Evolutionary conservation across 345 rosid genomes (phyloP).

Genomic region (Camelina neglecta): DNA sequence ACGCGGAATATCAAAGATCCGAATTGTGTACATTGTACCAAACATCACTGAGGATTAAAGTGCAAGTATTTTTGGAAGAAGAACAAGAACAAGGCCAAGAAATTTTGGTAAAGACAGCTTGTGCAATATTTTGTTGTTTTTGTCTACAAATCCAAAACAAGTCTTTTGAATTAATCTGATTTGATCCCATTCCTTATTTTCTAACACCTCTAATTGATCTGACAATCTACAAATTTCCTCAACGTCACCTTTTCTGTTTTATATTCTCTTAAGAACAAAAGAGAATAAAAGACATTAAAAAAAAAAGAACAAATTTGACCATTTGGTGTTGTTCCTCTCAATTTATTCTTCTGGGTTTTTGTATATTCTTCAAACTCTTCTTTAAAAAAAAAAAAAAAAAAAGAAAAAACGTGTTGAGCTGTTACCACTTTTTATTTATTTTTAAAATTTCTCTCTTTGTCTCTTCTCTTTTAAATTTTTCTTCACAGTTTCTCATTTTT

Average conservation of each 20-base stretch:
- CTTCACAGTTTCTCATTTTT: constrained; percentile 16
- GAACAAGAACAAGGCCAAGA: not conserved
- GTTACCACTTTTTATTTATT: constrained; percentile 48
- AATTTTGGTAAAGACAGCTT: constrained; percentile 28
- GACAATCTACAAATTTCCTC: constrained; percentile 4
- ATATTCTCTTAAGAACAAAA: no score
- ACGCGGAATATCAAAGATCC: constrained; percentile 34
- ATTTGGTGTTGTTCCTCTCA: constrained; percentile 29
- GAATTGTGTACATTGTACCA: not conserved
- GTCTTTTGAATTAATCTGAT: not conserved
- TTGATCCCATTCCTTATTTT: not conserved
- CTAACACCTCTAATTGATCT: not conserved
- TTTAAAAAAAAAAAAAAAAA: constrained; percentile 10
- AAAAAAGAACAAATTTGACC: constrained; percentile 20
- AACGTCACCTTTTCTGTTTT: not conserved
- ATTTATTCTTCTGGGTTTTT: not conserved
- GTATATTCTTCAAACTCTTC: constrained; percentile 7
- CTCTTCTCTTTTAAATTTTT: constrained; percentile 17
- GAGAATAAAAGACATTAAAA: no score
- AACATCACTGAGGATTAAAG: not conserved
- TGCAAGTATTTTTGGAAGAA: not conserved
- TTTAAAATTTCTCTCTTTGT: constrained; percentile 6
- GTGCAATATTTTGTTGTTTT: not conserved
- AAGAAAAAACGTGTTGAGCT: constrained; percentile 72
- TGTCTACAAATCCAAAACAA: not conserved